Evolutionary conservation across 345 rosid genomes (phyloP).

Genomic region (Salix exigua): DNA sequence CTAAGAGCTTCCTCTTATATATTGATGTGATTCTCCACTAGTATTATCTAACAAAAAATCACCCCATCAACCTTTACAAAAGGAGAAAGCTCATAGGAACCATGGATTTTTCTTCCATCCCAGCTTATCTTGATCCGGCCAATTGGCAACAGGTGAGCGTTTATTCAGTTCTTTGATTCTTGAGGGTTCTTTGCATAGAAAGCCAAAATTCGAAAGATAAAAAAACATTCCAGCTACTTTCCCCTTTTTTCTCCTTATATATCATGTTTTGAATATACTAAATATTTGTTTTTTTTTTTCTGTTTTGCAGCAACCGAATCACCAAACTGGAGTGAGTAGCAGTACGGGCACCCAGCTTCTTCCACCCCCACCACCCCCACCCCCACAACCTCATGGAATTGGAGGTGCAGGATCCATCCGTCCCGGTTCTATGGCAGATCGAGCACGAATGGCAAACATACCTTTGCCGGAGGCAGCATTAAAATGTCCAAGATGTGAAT

Average conservation of each 20-base stretch:
- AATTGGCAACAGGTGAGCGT: slow-evolving; percentile 89
- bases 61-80: slow-evolving; percentile 42
- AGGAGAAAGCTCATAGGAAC: slow-evolving; percentile 35
- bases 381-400: slow-evolving; percentile 49
- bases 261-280: slow-evolving; percentile 55
- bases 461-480: slow-evolving; percentile 71
- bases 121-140: slow-evolving; percentile 95
- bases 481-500: slow-evolving; percentile 93
- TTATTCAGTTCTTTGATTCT: slow-evolving; percentile 10
- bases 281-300: slow-evolving; percentile 35
- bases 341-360: slow-evolving; percentile 24
- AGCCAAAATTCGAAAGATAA: slow-evolving; percentile 38
- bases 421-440: slow-evolving; percentile 89
- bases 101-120: slow-evolving; percentile 88
- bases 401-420: slow-evolving; percentile 61
- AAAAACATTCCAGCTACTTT: slow-evolving; percentile 33
- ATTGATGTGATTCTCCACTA: slow-evolving; percentile 36
- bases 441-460: slow-evolving; percentile 80
- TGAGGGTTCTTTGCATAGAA: slow-evolving; percentile 26
- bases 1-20: background rate
- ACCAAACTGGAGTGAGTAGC: slow-evolving; percentile 28
- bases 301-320: slow-evolving; percentile 43
- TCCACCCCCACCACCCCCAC: slow-evolving; percentile 27
- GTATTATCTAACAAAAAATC: slow-evolving; percentile 25
- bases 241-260: slow-evolving; percentile 30